Evolutionary conservation across 2,329 filamentous ascomycete species (phyloP), one percentile per base, ranked within the genome.

Genomic region (Ophiostoma quercus): DNA sequence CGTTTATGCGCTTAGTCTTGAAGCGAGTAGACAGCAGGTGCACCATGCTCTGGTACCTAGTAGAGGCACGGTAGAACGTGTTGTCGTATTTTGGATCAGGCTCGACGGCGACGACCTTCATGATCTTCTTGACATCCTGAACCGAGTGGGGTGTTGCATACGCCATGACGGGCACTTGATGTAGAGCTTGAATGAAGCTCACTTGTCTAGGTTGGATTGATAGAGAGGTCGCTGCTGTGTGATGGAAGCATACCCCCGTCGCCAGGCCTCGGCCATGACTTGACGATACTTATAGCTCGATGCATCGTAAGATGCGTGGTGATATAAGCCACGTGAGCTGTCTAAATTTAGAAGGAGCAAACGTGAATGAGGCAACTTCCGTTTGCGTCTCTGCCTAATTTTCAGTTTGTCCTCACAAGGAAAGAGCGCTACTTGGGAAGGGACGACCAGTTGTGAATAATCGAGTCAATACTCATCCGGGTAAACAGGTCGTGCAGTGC

Each of bases 361-460:
- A 8, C 62, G 62, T 65, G 62, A 65, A 65, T 65, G 62, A 11
- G n/a, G 19, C n/a, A 57, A 25, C 51, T 57, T 22, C 51, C 22
- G n/a, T 57, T 14, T 57, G 25, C 22, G 9, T 47, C 16, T 47
- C 19, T n/a, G 16, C 19, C n/a, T 16, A 7, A 2, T 47, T 8
- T 47, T 16, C 16, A 16, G 43, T 47, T 47, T 9, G 43, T 63
- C 16, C 19, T 2, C 57, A 63, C 29, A 19, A 32, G 57, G 57
- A 63, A 63, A 34, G 57, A 63, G 57, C 57, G 34, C 25, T 34
- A 4, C 25, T 5, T 25, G 12, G 57, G 25, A 62, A 62, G 29
- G 57, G 19, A 63, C 29, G 19, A 3, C 29, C 29, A 19, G 60
- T 63, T 7, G 60, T 63, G 14, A 37, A 63, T 63, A 16, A 3